Conservation (phyloP, 2,329 filamentous ascomycete genomes). For the Trichoderma polysporum region DNA sequence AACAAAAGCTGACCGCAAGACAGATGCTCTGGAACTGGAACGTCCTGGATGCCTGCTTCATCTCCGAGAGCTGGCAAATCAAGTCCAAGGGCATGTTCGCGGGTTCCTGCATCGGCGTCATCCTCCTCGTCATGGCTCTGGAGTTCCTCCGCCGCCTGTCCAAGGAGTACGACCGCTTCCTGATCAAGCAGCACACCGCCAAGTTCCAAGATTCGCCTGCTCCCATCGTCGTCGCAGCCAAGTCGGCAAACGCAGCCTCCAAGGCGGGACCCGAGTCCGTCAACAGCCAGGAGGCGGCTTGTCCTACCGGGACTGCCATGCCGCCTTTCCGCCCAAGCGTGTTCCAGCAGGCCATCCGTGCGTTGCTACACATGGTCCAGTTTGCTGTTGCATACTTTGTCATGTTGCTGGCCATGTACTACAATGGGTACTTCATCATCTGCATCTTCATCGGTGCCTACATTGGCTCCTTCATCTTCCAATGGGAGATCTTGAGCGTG, state of each 20-base stretch:
- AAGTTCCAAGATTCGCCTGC: conserved; percentile 27
- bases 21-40: conserved; percentile 83
- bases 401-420: conserved; percentile 69
- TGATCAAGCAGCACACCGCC: conserved; percentile 54
- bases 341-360: conserved; percentile 65
- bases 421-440: conserved; percentile 74
- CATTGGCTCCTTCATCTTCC: conserved; percentile 70
- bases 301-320: conserved; percentile 22
- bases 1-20: background rate
- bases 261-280: conserved; percentile 24
- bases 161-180: conserved; percentile 70
- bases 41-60: conserved; percentile 69
- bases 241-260: background rate
- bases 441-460: conserved; percentile 77
- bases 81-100: conserved; percentile 70
- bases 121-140: conserved; percentile 70
- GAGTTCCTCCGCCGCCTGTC: conserved; percentile 69
- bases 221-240: conserved; percentile 19
- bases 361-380: conserved; percentile 66
- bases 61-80: conserved; percentile 68
- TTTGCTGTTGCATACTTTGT: conserved; percentile 77
- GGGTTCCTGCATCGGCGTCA: conserved; percentile 74
- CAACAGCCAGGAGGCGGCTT: conserved; percentile 26
- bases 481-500: conserved; percentile 59
- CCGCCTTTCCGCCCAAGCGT: conserved; percentile 56